phyloP scores from a whole-genome alignment of 495 filamentous ascomycete species.

The Neurospora sp. region DNA sequence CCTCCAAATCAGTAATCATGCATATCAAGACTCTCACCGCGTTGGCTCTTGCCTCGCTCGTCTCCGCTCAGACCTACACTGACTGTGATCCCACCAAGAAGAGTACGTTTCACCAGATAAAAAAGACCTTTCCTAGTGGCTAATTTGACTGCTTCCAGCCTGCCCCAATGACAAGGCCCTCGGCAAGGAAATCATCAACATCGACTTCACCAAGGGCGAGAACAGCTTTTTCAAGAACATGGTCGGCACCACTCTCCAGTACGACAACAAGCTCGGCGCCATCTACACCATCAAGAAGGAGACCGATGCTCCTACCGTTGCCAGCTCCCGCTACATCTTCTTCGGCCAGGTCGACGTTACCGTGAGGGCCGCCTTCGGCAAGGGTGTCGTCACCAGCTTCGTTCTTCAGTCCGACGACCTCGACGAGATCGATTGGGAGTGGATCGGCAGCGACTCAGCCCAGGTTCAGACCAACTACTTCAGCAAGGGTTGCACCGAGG shows the following conservation, averaged over 20 bases:
- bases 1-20: slow-evolving; percentile 19
- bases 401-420: slow-evolving; percentile 85
- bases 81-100: slow-evolving; percentile 63
- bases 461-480: slow-evolving; percentile 89
- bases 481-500: slow-evolving; percentile 73
- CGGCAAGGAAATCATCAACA: slow-evolving; percentile 46
- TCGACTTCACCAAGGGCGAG: slow-evolving; percentile 69
- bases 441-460: slow-evolving; percentile 52
- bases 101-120: slow-evolving; percentile 36
- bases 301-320: slow-evolving; percentile 69
- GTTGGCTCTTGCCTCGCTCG: slow-evolving; percentile 36
- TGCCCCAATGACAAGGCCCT: slow-evolving; percentile 72
- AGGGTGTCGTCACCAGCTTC: slow-evolving; percentile 70
- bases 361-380: slow-evolving; percentile 55
- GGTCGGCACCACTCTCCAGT: slow-evolving; percentile 49
- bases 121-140: background rate
- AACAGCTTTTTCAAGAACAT: slow-evolving; percentile 53
- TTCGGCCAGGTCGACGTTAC: slow-evolving; percentile 64
- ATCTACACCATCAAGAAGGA: slow-evolving; percentile 65
- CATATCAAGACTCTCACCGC: slow-evolving; percentile 30
- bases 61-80: slow-evolving; percentile 63
- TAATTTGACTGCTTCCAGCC: slow-evolving; percentile 9
- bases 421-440: slow-evolving; percentile 95
- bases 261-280: slow-evolving; percentile 60
- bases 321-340: slow-evolving; percentile 62